These are phyloP conservation scores for Pinus albicaulis DNA, from an alignment of 75 land plant genomes.

Conservation along the genomic window DNA sequence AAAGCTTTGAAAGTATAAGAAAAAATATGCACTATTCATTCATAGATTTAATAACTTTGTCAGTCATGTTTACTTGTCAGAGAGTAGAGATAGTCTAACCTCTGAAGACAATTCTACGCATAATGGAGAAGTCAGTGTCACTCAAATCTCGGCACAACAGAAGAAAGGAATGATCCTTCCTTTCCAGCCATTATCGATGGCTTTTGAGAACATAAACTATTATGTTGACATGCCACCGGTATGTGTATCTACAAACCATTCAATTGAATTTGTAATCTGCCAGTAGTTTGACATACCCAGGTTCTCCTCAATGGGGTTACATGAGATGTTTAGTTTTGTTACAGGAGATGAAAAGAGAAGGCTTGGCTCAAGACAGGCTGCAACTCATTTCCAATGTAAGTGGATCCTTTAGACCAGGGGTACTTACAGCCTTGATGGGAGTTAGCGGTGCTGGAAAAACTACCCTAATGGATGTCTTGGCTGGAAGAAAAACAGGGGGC, in stretches of 20 bases:
- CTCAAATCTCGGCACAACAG: slow-evolving; percentile 18
- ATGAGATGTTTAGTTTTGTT: not conserved
- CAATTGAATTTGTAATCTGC: not conserved
- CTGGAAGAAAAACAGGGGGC: slow-evolving; percentile 77
- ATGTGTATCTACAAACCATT: slow-evolving; percentile 25
- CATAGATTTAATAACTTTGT: slow-evolving; percentile 2
- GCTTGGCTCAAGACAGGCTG: slow-evolving; percentile 48
- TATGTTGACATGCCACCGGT: slow-evolving; percentile 51
- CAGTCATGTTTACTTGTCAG: not conserved
- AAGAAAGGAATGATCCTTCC: slow-evolving; percentile 37
- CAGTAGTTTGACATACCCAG: not conserved
- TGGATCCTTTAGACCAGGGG: slow-evolving; percentile 77
- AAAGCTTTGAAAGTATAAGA: not conserved
- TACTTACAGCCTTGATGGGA: slow-evolving; percentile 71
- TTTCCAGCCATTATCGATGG: slow-evolving; percentile 32
- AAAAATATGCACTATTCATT: not conserved
- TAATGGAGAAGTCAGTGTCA: not conserved
- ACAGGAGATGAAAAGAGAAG: slow-evolving; percentile 78
- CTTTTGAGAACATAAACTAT: slow-evolving; percentile 31
- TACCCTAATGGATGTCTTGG: slow-evolving; percentile 76
- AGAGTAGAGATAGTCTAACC: slow-evolving; percentile 22
- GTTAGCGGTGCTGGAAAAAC: slow-evolving; percentile 82
- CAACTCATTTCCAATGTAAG: slow-evolving; percentile 61
- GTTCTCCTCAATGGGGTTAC: not conserved
- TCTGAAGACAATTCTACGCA: slow-evolving; percentile 5